Percentiles rank a stretch among this genome's conserved stretches.
Evolutionary conservation across 345 rosid species (phyloP).

Genomic region (Rhizophora apiculata): DNA sequence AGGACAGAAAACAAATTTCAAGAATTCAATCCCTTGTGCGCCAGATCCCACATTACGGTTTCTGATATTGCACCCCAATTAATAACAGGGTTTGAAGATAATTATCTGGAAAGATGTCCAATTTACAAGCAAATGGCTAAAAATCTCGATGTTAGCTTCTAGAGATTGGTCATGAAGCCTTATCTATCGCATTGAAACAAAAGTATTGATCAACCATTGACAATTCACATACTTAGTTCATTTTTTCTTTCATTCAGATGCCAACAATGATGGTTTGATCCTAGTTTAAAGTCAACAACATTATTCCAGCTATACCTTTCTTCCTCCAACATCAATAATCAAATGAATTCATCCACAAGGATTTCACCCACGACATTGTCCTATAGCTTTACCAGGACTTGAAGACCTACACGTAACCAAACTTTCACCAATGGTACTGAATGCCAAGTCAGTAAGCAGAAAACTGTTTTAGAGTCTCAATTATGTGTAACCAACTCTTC

Average conservation of each 20-base stretch:
- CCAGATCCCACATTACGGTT: neutral
- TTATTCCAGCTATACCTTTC: neutral
- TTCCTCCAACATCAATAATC: neutral
- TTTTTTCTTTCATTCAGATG: neutral
- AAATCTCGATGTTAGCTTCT: neutral
- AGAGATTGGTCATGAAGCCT: neutral
- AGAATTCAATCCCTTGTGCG: neutral
- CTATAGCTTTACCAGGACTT: neutral
- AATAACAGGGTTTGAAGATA: neutral
- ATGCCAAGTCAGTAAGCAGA: too few relatives aligned
- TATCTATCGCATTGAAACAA: neutral
- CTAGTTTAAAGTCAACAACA: neutral
- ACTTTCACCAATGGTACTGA: neutral
- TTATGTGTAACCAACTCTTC: slow-evolving; percentile 4
- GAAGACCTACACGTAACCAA: neutral
- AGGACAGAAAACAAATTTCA: neutral
- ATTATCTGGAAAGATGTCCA: neutral
- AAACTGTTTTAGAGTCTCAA: too few relatives aligned
- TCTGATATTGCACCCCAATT: neutral
- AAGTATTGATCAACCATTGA: neutral
- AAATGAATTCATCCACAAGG: slow-evolving; percentile 1
- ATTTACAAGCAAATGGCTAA: neutral
- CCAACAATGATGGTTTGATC: neutral
- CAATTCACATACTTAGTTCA: neutral
- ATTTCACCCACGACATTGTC: neutral